These are phyloP conservation scores for Ulota crispa DNA, from an alignment of 225 moss, liverwort and hornwort genomes.

Conservation along the genomic window DNA sequence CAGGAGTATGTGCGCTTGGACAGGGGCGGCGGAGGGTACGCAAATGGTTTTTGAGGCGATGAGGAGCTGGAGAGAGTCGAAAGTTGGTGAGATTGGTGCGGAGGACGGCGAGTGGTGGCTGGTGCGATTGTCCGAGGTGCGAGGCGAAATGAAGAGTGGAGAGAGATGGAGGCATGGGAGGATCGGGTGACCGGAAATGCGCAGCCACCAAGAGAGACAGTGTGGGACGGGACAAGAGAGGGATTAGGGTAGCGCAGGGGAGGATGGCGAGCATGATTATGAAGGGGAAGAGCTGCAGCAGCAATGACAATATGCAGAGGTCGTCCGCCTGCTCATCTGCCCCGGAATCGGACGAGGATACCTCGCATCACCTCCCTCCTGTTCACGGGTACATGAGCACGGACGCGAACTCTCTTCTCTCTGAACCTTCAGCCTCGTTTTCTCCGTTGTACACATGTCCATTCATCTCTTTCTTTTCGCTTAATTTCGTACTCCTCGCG, in stretches of 20 bases:
- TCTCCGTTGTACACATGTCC: background rate
- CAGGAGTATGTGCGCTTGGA: background rate
- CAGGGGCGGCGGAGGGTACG: background rate
- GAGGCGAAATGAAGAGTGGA: slow-evolving; percentile 3
- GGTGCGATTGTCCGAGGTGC: background rate
- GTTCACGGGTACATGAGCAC: slow-evolving; percentile 66
- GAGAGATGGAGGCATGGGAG: slow-evolving; percentile 14
- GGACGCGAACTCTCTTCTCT: background rate
- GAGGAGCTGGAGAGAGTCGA: slow-evolving; percentile 16
- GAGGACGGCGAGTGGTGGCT: background rate
- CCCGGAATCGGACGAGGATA: slow-evolving; percentile 78
- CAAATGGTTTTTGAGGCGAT: slow-evolving; percentile 6
- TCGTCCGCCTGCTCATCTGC: slow-evolving; percentile 71
- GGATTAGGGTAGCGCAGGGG: slow-evolving; percentile 42
- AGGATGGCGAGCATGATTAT: slow-evolving; percentile 55
- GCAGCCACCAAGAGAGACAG: background rate
- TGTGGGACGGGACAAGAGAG: background rate
- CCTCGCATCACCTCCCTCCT: slow-evolving; percentile 67
- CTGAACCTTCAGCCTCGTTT: background rate
- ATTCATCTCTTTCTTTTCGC: background rate
- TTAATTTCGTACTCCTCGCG: background rate
- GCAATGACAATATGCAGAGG: slow-evolving; percentile 64
- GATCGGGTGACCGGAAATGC: background rate
- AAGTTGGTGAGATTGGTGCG: slow-evolving; percentile 4
- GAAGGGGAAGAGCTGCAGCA: slow-evolving; percentile 58